Evolutionary conservation across 768 basidiomycete species (phyloP).

Genomic region (Galerina sulciceps): DNA sequence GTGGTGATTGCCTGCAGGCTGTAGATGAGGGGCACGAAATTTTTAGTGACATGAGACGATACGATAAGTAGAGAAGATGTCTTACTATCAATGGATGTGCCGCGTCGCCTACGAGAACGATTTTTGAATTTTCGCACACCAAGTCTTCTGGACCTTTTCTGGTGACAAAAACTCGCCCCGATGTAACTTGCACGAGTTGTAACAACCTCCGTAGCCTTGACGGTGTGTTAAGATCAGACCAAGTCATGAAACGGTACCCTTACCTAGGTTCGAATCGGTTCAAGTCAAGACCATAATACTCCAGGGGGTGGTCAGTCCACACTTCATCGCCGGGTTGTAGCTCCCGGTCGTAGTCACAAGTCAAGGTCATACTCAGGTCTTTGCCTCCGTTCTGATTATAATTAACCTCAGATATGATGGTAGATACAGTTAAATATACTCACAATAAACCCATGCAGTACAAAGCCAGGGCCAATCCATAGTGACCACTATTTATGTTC

Average conservation of each 20-base stretch:
- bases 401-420: not conserved
- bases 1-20: slow-evolving; percentile 15
- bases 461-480: slow-evolving; percentile 31
- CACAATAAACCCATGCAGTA: slow-evolving; percentile 21
- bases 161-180: slow-evolving; percentile 1
- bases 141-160: not conserved
- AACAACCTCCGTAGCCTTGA: slow-evolving; percentile 1
- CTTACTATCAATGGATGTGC: slow-evolving; percentile 14
- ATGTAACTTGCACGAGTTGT: not conserved
- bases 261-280: slow-evolving; percentile 7
- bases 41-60: not conserved
- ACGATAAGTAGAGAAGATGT: not conserved
- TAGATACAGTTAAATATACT: not conserved
- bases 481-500: slow-evolving; percentile 5
- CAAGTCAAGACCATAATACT: slow-evolving; percentile 3
- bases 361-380: slow-evolving; percentile 1
- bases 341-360: not conserved
- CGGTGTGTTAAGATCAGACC: not conserved
- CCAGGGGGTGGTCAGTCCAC: slow-evolving; percentile 1
- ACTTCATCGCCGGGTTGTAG: slow-evolving; percentile 1
- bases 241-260: not conserved
- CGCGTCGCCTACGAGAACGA: slow-evolving; percentile 12
- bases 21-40: not conserved
- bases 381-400: slow-evolving; percentile 2
- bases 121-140: slow-evolving; percentile 10